These are phyloP conservation scores for Eremomyces bilateralis DNA, from an alignment of 495 filamentous ascomycete genomes.

Conservation along the genomic window DNA sequence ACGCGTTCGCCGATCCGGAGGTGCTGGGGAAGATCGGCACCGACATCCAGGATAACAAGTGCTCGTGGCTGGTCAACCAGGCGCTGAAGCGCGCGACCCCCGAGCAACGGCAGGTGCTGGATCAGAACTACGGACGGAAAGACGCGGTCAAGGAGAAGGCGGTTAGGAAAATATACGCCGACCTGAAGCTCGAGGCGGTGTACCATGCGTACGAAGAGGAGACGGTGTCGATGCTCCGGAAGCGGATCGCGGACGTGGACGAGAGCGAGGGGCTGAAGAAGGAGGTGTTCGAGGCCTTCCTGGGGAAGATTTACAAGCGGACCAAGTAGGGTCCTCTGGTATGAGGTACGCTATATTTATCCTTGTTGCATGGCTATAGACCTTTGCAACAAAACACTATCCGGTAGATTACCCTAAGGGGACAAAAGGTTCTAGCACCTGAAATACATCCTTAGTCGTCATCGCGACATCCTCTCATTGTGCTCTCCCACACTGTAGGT, in stretches of 20 bases:
- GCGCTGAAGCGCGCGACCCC: slow-evolving; percentile 54
- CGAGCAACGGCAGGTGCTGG: slow-evolving; percentile 61
- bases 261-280: slow-evolving; percentile 73
- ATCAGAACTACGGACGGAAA: slow-evolving; percentile 80
- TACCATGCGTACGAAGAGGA: slow-evolving; percentile 83
- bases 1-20: slow-evolving; percentile 81
- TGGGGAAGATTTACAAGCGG: slow-evolving; percentile 92
- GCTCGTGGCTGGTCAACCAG: slow-evolving; percentile 91
- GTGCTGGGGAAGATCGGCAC: slow-evolving; percentile 95
- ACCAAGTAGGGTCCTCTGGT: too few relatives aligned
- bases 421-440: too few relatives aligned
- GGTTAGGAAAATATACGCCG: slow-evolving; percentile 72
- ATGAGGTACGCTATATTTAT: too few relatives aligned
- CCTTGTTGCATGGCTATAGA: too few relatives aligned
- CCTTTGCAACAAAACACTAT: too few relatives aligned
- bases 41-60: slow-evolving; percentile 98
- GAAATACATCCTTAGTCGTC: too few relatives aligned
- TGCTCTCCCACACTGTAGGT: too few relatives aligned
- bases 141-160: slow-evolving; percentile 53
- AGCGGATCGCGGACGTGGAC: slow-evolving; percentile 57
- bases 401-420: too few relatives aligned
- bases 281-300: slow-evolving; percentile 71
- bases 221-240: slow-evolving; percentile 46
- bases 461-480: too few relatives aligned
- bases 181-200: slow-evolving; percentile 56